phyloP scores from a whole-genome alignment of 108 stramenopile genomes.

The Pseudonitzschia pungens region DNA sequence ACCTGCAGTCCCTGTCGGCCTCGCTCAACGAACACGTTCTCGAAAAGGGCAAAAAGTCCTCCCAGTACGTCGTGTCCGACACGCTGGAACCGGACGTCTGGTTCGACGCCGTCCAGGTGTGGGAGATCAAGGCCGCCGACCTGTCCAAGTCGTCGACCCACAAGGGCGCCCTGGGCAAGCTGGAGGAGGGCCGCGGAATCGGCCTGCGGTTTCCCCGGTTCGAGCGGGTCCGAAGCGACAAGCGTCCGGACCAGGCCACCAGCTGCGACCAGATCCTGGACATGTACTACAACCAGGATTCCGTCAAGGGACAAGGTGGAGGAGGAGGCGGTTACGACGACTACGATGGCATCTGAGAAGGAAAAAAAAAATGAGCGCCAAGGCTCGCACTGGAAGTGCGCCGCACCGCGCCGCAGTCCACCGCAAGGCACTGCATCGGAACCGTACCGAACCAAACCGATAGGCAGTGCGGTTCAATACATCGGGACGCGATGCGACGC shows the following conservation, averaged over 20 bases:
- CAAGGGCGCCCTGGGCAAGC: conserved; percentile 84
- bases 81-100: conserved; percentile 92
- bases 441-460: too few species aligned
- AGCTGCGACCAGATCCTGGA: conserved; percentile 93
- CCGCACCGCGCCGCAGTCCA: neutral
- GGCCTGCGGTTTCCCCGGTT: conserved; percentile 98
- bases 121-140: conserved; percentile 99
- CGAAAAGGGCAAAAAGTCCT: conserved; percentile 56
- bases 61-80: conserved; percentile 85
- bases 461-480: too few species aligned
- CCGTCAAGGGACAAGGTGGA: conserved; percentile 54
- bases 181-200: conserved; percentile 90
- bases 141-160: conserved; percentile 89
- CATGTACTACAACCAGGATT: conserved; percentile 93
- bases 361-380: neutral
- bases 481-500: too few species aligned
- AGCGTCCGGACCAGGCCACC: conserved; percentile 95
- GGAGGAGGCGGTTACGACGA: conserved; percentile 47
- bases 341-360: conserved; percentile 20
- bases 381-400: neutral
- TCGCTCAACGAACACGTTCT: conserved; percentile 72
- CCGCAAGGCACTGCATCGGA: neutral
- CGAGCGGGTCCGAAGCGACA: conserved; percentile 96
- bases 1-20: conserved; percentile 77
- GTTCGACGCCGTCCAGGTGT: conserved; percentile 95